Percentiles rank a stretch among this genome's conserved stretches.
Evolutionary conservation across 169 alveolate genomes (phyloP).

Genomic region (Blepharisma undulans): DNA sequence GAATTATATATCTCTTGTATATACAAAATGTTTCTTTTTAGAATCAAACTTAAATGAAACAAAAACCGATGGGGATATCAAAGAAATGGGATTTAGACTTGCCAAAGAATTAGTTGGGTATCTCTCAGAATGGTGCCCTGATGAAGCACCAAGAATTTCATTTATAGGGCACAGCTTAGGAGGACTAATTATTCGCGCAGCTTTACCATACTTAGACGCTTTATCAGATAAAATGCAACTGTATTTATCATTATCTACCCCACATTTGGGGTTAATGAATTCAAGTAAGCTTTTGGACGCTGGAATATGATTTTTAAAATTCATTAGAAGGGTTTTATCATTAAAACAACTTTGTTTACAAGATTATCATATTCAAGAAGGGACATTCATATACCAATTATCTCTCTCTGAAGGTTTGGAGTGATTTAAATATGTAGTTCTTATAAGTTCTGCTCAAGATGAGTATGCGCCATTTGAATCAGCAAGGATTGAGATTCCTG

Average conservation of each 20-base stretch:
- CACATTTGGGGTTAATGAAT: constrained; percentile 85
- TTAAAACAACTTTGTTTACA: constrained; percentile 77
- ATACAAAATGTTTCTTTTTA: constrained; percentile 76
- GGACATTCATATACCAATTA: constrained; percentile 76
- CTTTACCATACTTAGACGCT: constrained; percentile 76
- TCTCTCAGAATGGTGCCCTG: constrained; percentile 76
- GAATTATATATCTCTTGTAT: constrained; percentile 67
- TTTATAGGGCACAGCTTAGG: constrained; percentile 90
- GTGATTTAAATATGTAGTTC: constrained; percentile 77
- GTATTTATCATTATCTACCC: constrained; percentile 78
- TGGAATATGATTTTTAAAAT: constrained; percentile 83
- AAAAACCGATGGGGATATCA: constrained; percentile 78
- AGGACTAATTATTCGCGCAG: constrained; percentile 86
- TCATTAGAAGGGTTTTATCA: constrained; percentile 75
- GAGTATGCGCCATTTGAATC: constrained; percentile 84
- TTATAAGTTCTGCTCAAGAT: constrained; percentile 79
- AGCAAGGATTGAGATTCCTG: constrained; percentile 78
- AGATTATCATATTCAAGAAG: constrained; percentile 71
- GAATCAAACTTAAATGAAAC: constrained; percentile 76
- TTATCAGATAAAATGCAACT: constrained; percentile 73
- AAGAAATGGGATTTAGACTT: constrained; percentile 80
- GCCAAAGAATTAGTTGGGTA: constrained; percentile 78
- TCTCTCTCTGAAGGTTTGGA: constrained; percentile 70
- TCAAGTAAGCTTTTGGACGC: constrained; percentile 81
- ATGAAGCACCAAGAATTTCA: constrained; percentile 64